Evolutionary conservation across 805 yeast genomes (phyloP).

Genomic region (Starmerella vitae): DNA sequence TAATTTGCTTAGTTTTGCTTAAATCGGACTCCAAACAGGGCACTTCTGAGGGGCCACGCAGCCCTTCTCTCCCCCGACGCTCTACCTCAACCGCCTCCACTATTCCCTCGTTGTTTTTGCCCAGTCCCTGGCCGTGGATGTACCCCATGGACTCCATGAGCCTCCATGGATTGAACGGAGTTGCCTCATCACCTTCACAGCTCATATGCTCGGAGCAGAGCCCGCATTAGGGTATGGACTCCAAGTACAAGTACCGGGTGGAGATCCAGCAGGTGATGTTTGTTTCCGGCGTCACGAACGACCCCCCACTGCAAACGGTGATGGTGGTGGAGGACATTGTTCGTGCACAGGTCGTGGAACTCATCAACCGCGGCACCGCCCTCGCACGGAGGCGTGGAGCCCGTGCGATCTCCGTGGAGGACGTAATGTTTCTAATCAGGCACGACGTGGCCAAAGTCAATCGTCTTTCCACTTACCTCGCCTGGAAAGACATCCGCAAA

Average conservation of each 20-base stretch:
- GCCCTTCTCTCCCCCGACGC: conserved; percentile 35
- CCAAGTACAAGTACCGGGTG: conserved; percentile 57
- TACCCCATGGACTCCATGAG: conserved; percentile 79
- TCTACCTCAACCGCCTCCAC: conserved; percentile 64
- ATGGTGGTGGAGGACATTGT: conserved; percentile 92
- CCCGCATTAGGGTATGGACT: conserved; percentile 9
- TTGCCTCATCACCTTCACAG: background rate
- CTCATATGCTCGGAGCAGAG: no score
- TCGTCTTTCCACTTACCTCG: conserved; percentile 73
- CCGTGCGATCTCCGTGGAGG: conserved; percentile 78
- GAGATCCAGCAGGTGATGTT: conserved; percentile 99
- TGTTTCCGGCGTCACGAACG: conserved; percentile 88
- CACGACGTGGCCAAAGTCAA: conserved; percentile 92
- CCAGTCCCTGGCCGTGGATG: conserved; percentile 72
- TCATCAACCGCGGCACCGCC: conserved; percentile 56
- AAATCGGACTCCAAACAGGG: background rate
- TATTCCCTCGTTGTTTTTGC: conserved; percentile 58
- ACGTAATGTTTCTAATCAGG: conserved; percentile 78
- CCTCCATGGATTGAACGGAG: conserved; percentile 43
- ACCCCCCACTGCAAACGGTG: conserved; percentile 84
- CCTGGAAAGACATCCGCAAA: conserved; percentile 95
- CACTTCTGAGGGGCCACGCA: conserved; percentile 1
- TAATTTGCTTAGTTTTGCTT: background rate
- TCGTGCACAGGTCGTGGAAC: conserved; percentile 83
- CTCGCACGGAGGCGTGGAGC: conserved; percentile 72